phyloP scores from a whole-genome alignment of 768 basidiomycete genomes.

The Psilocybe azurescens region DNA sequence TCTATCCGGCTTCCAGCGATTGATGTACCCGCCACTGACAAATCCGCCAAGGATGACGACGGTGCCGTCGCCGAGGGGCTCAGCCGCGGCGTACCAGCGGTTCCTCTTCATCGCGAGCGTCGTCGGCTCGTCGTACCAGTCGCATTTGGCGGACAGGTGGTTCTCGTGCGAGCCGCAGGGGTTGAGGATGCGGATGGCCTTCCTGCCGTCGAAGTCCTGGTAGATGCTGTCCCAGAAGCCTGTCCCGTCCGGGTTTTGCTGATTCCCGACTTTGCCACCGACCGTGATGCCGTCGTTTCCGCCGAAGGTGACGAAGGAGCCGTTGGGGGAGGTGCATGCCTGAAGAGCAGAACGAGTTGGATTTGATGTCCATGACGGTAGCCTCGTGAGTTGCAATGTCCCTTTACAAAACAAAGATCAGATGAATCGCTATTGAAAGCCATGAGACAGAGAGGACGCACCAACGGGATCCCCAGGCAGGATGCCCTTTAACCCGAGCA shows the following conservation, averaged over 20 bases:
- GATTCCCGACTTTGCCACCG: conserved; percentile 61
- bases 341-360: conserved; percentile 82
- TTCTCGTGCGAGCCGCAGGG: conserved; percentile 64
- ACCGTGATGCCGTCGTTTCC: conserved; percentile 80
- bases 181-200: conserved; percentile 80
- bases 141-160: conserved; percentile 54
- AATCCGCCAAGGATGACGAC: conserved; percentile 85
- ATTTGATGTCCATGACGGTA: conserved; percentile 69
- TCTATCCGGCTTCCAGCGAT: conserved; percentile 72
- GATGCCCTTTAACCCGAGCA: conserved; percentile 65
- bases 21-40: conserved; percentile 79
- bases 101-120: conserved; percentile 66
- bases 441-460: conserved; percentile 24
- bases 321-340: conserved; percentile 85
- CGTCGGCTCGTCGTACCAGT: conserved; percentile 74
- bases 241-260: conserved; percentile 49
- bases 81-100: conserved; percentile 83
- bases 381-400: conserved; percentile 64
- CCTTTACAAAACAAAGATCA: conserved; percentile 37
- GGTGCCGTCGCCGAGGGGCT: conserved; percentile 76
- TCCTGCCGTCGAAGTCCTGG: conserved; percentile 81
- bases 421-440: not conserved
- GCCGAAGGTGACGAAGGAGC: conserved; percentile 75
- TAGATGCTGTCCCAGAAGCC: conserved; percentile 70
- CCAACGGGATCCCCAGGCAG: conserved; percentile 79